These are phyloP conservation scores for Penicillium coffeae DNA, from an alignment of 495 filamentous ascomycete genomes.

Conservation along the genomic window DNA sequence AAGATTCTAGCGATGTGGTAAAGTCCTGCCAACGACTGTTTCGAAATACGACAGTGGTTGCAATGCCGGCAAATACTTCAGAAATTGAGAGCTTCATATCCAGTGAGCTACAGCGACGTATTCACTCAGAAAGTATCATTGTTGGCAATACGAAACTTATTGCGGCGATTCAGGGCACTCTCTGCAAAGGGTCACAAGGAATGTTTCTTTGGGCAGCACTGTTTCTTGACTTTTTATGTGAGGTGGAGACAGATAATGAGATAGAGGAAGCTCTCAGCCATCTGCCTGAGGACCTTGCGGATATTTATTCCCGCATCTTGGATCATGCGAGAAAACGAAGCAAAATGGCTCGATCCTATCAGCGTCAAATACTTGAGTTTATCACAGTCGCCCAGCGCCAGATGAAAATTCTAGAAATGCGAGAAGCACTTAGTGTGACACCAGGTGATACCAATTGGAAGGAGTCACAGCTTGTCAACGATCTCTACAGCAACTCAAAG, in stretches of 20 bases:
- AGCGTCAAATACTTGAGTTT: neutral
- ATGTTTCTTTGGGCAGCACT: constrained; percentile 49
- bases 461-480: constrained; percentile 27
- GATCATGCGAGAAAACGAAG: constrained; percentile 26
- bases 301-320: constrained; percentile 39
- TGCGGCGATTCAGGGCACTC: constrained; percentile 13
- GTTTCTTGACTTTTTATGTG: constrained; percentile 38
- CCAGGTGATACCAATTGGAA: constrained; percentile 34
- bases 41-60: neutral
- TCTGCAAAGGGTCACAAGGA: constrained; percentile 12
- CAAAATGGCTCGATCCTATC: constrained; percentile 9
- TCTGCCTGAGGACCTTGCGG: constrained; percentile 23
- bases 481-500: constrained; percentile 25
- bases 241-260: constrained; percentile 34
- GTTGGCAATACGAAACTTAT: constrained; percentile 32
- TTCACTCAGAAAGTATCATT: constrained; percentile 26
- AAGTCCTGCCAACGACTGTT: neutral
- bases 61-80: constrained; percentile 34
- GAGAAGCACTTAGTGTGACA: constrained; percentile 40
- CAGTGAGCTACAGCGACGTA: constrained; percentile 27
- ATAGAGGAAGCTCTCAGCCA: constrained; percentile 35
- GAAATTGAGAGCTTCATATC: constrained; percentile 37
- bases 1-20: constrained; percentile 6
- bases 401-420: constrained; percentile 38
- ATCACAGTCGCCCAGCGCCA: constrained; percentile 31